Evolutionary conservation across 345 rosid genomes (phyloP), one percentile per base, ranked within the genome.

Genomic region (Eucalyptus brandiana): DNA sequence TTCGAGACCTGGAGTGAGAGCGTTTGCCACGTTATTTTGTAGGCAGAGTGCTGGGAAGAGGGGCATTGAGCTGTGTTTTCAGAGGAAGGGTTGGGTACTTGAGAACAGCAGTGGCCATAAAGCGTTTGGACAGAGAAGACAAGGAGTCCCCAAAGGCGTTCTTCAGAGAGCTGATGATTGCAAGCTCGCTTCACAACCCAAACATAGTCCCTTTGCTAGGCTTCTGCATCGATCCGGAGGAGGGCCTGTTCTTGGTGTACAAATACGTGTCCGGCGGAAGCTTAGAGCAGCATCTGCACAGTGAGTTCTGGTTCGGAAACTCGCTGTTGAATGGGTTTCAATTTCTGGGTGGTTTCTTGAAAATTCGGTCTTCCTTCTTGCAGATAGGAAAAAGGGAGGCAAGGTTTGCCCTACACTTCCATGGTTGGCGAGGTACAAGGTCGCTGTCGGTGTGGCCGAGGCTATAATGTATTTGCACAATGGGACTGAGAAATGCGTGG

Each of bases 41-140:
- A 97, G 99, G 96, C 26, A 96, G 97, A 91, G 96, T 97, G 87
- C 91, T 97, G 94, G 99, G 99, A 86, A 95, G 98, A 93, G 99
- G 99, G 91, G 99, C 99, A 87, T 88, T 93, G 92, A 97, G 99
- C 96, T 96, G 92, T 93, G 99, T 97, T 37, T 97, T 94, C 89
- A 95, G 96, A 80, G 99, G 98, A 32, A 95, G 92, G 95, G 93
- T 97, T 88, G 99, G 99, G 88, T 28, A 96, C 60, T 91, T 96
- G 95, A 92, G 96, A 90, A 94, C 95, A 86, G 88, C 92, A 10
- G 94, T 97, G 88, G 98, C 99, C 54, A 94, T 97, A 62, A 97
- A 97, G 94, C 95, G 92, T 89, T 90, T 97, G 88, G 99, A 97
- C 87, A 97, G 93, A 90, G 97, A 97, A 90, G 98, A 97, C 87